Evolutionary conservation across 192 early-diverging fungal species (phyloP).

Genomic region (Coemansia sp.): DNA sequence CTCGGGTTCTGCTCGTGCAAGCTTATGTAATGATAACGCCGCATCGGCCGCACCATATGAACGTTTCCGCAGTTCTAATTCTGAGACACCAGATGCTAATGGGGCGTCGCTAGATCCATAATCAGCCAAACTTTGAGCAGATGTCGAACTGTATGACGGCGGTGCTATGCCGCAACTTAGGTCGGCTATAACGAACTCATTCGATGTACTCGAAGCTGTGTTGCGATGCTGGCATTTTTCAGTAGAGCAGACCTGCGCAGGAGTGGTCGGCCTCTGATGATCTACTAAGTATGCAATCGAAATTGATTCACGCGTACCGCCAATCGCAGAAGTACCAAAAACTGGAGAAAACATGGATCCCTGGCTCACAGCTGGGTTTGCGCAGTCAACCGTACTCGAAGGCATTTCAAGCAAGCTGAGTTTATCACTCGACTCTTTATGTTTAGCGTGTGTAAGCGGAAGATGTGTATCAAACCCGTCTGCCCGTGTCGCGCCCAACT

Average conservation of each 20-base stretch:
- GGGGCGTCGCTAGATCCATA: background rate
- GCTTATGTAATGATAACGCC: constrained; percentile 26
- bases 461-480: background rate
- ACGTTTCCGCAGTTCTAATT: constrained; percentile 17
- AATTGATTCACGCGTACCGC: constrained; percentile 23
- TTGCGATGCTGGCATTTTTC: background rate
- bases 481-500: background rate
- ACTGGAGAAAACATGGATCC: background rate
- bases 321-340: background rate
- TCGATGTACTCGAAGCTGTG: background rate
- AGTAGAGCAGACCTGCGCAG: background rate
- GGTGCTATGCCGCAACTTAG: background rate
- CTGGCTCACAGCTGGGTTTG: background rate
- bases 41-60: constrained; percentile 17
- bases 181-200: background rate
- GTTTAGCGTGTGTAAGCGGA: background rate
- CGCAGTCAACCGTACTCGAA: background rate
- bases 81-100: background rate
- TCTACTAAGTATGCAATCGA: constrained; percentile 37
- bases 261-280: background rate
- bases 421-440: background rate
- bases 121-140: background rate
- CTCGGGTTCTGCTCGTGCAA: constrained; percentile 25
- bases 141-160: background rate
- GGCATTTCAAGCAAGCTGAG: background rate